A percentile compares a stretch with the other conserved stretches of the same genome.
phyloP scores from a whole-genome alignment of 2,329 filamentous ascomycete genomes.

The Fusarium transvaalense region DNA sequence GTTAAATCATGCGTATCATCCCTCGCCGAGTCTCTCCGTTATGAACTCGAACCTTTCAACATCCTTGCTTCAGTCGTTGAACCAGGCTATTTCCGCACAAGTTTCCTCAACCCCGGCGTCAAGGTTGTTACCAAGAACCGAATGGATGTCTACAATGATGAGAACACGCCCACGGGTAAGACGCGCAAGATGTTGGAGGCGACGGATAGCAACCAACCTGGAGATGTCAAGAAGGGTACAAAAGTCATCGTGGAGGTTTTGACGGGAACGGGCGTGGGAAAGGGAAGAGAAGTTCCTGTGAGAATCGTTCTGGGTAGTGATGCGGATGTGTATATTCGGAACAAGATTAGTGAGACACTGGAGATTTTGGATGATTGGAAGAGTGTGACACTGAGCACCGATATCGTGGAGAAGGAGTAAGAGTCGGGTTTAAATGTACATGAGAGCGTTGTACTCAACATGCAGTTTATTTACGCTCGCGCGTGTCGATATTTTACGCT shows the following conservation, averaged over 20 bases:
- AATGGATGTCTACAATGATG: conserved; percentile 51
- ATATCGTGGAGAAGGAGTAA: conserved; percentile 32
- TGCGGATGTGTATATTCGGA: conserved; percentile 56
- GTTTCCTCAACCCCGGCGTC: conserved; percentile 57
- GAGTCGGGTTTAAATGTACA: too few relatives aligned
- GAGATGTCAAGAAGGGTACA: conserved; percentile 67
- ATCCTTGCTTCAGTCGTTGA: conserved; percentile 60
- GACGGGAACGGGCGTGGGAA: conserved; percentile 61
- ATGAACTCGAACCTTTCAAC: conserved; percentile 61
- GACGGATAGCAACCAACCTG: conserved; percentile 63
- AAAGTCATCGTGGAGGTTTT: conserved; percentile 67
- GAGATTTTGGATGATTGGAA: conserved; percentile 64
- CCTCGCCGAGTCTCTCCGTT: conserved; percentile 58
- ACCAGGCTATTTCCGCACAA: conserved; percentile 67
- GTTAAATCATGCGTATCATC: conserved; percentile 62
- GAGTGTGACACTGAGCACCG: conserved; percentile 46
- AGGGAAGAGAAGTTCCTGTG: conserved; percentile 63
- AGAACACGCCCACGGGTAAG: conserved; percentile 48
- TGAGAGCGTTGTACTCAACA: too few relatives aligned
- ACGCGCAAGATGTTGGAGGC: conserved; percentile 49
- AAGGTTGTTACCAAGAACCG: conserved; percentile 48
- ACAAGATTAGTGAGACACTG: conserved; percentile 59
- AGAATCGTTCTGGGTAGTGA: conserved; percentile 69
- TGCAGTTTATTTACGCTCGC: too few relatives aligned
- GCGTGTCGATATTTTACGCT: too few relatives aligned